These are phyloP conservation scores for Solanum gracilifrons DNA, from an alignment of 257 asterid species.

Conservation along the genomic window DNA sequence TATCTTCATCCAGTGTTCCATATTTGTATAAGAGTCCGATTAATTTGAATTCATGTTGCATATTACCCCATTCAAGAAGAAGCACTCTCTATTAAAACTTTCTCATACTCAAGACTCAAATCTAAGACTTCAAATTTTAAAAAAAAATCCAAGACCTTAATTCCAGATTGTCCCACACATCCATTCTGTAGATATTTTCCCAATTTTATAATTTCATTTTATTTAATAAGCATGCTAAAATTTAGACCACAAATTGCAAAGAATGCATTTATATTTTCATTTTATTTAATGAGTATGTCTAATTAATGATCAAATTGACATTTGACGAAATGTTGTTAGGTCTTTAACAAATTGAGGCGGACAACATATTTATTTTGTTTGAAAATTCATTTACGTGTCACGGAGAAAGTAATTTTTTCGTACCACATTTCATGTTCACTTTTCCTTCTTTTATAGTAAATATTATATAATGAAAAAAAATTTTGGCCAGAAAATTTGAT, in stretches of 20 bases:
- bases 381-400: not conserved
- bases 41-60: too few relatives aligned
- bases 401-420: not conserved
- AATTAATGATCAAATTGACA: not conserved
- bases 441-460: not conserved
- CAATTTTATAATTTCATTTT: too few relatives aligned
- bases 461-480: too few relatives aligned
- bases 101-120: too few relatives aligned
- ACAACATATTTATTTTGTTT: not conserved
- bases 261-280: too few relatives aligned
- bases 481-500: too few relatives aligned
- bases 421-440: not conserved
- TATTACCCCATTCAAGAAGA: too few relatives aligned
- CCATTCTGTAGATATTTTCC: too few relatives aligned
- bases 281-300: too few relatives aligned
- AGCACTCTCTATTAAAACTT: too few relatives aligned
- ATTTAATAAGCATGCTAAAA: not conserved
- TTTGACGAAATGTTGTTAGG: not conserved
- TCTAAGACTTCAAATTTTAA: rapidly evolving
- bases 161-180: not conserved
- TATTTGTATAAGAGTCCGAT: rapidly evolving
- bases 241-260: not conserved
- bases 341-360: not conserved
- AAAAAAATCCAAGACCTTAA: too few relatives aligned
- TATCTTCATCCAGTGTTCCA: too few relatives aligned